These are phyloP conservation scores for Paraglomus brasilianum DNA, from an alignment of 192 early-diverging fungal species.

Conservation along the genomic window DNA sequence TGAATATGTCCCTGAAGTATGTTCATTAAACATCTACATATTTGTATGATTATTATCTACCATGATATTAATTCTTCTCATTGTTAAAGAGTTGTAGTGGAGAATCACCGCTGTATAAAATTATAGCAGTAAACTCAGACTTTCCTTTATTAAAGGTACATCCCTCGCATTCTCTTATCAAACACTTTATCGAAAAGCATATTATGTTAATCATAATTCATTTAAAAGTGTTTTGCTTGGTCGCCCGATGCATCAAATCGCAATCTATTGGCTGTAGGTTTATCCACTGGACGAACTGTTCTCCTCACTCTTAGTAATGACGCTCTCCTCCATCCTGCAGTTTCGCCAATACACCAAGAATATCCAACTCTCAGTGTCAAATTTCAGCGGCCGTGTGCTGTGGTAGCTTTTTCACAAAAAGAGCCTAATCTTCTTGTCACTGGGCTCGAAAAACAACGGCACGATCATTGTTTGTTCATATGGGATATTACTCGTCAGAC, in stretches of 20 bases:
- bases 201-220: background rate
- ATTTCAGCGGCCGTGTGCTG: slow-evolving; percentile 65
- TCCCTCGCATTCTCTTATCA: slow-evolving; percentile 11
- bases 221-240: slow-evolving; percentile 62
- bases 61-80: background rate
- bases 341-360: slow-evolving; percentile 33
- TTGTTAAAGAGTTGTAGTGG: background rate
- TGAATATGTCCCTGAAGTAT: slow-evolving; percentile 49
- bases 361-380: slow-evolving; percentile 49
- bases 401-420: slow-evolving; percentile 68
- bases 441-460: slow-evolving; percentile 74
- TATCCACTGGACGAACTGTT: slow-evolving; percentile 55
- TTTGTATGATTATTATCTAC: background rate
- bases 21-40: background rate
- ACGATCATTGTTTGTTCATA: slow-evolving; percentile 68
- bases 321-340: background rate
- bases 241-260: slow-evolving; percentile 57
- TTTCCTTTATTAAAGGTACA: slow-evolving; percentile 47
- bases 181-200: background rate
- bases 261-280: slow-evolving; percentile 60
- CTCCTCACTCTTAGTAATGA: slow-evolving; percentile 31
- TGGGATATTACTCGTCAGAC: slow-evolving; percentile 57
- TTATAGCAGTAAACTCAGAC: slow-evolving; percentile 49
- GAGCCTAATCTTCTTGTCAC: slow-evolving; percentile 59
- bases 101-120: slow-evolving; percentile 34